Base-by-base conservation (phyloP, 768 basidiomycete species). In the Mycena galopus region DNA sequence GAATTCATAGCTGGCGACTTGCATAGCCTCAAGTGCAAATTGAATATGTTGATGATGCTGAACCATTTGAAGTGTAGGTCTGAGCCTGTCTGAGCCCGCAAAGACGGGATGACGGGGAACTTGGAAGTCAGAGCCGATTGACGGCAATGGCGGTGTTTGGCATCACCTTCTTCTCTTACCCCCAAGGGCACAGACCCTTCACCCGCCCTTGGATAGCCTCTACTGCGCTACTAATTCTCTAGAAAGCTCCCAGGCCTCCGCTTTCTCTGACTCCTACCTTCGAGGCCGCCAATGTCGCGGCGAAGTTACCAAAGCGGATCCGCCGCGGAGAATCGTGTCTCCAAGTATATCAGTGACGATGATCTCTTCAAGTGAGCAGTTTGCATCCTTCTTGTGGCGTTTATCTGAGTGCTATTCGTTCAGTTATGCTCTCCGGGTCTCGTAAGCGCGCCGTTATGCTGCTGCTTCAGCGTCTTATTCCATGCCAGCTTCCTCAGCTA, bases 371-470 rank as follows among this genome's bases (percentile, higher is more conserved):
- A 94, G 95, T 96, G 81, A 61, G 84, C 12, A 81, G 47, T 44
- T 50, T 65, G 53, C 29, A 25, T 77, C 68, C 30, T 55, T 11
- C 17, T 42, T n/a, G 33, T 53, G 39, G 37, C 47, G 30, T 71
- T 51, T 56, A 53, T 35, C 35, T 65, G 37, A 55, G 69, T 30
- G 12, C 14, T 64, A 69, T 56, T 53, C 53, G 68, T 44, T 19
- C 72, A 96, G 95, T 75, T 94, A 94, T 89, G 89, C 89, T 44
- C 87, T 96, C 56, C 91, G 95, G 71, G 92, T 93, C 83, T 93
- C 94, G 95, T 96, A 81, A 86, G 94, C 87, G 42, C 63, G 47
- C 58, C 62, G 67, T 44, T 65, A 68, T 76, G 60, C 33, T 69
- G 66, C 71, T 39, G 72, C 47, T 32, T 29, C 33, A 65, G 35